Percentiles rank a stretch among this genome's conserved stretches.
These are phyloP conservation scores for Pilasporangium apinafurcum DNA, from an alignment of 352 stramenopile species.

Conservation along the genomic window DNA sequence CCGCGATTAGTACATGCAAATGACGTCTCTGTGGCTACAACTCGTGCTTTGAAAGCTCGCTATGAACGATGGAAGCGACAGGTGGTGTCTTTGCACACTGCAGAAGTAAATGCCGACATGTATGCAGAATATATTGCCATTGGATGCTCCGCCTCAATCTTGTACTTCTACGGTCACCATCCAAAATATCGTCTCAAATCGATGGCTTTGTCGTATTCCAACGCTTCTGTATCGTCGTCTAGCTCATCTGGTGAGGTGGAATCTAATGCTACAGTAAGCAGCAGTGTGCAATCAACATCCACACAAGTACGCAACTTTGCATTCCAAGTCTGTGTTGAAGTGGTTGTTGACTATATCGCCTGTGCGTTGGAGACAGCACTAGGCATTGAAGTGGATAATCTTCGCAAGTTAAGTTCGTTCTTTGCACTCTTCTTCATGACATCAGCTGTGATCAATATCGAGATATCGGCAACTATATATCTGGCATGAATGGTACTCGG, in stretches of 20 bases:
- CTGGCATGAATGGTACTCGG: conserved; percentile 3
- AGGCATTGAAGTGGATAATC: conserved; percentile 10
- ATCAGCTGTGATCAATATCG: conserved; percentile 23
- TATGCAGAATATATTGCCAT: conserved; percentile 41
- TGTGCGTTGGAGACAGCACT: conserved; percentile 1
- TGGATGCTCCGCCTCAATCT: conserved; percentile 20
- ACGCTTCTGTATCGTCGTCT: background rate
- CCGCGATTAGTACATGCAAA: background rate
- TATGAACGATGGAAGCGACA: conserved; percentile 1
- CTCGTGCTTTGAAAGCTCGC: background rate
- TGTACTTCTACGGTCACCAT: conserved; percentile 26
- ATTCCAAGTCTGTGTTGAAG: conserved; percentile 3
- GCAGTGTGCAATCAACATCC: no score
- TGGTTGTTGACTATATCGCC: conserved; percentile 4
- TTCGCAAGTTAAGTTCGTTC: conserved; percentile 15
- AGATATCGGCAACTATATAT: conserved; percentile 26
- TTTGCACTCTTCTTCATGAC: conserved; percentile 21
- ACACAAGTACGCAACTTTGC: background rate
- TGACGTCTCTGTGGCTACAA: no score
- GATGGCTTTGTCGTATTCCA: no score
- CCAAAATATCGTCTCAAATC: conserved; percentile 22
- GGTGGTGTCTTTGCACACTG: conserved; percentile 3
- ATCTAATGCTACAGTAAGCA: no score
- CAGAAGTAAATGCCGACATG: conserved; percentile 16
- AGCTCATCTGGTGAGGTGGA: no score